A percentile compares a stretch with the other conserved stretches of the same genome.
phyloP scores from a whole-genome alignment of 2,329 filamentous ascomycete species.

The Colletotrichum endophyticum region DNA sequence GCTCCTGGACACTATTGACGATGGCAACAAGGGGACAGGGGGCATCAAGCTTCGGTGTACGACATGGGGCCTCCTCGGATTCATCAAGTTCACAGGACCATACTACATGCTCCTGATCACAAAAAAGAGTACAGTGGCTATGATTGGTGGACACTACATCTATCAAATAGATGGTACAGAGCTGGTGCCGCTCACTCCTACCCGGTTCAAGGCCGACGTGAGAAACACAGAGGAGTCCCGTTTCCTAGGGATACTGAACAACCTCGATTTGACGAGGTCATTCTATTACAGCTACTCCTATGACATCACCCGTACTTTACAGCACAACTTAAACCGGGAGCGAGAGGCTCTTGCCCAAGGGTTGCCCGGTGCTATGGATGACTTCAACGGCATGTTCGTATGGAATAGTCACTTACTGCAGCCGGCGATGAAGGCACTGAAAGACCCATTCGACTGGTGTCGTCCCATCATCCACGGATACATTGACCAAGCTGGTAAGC shows the following conservation, averaged over 20 bases:
- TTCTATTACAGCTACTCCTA: constrained; percentile 99
- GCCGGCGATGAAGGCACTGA: constrained; percentile 72
- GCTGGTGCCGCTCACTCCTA: constrained; percentile 82
- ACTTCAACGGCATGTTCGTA: constrained; percentile 95
- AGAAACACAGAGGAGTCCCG: constrained; percentile 86
- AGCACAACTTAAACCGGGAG: constrained; percentile 88
- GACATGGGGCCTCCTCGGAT: constrained; percentile 92
- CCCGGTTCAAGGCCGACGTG: constrained; percentile 77
- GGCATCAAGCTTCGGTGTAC: constrained; percentile 89
- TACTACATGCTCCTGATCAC: constrained; percentile 98
- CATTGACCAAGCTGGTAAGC: constrained; percentile 80
- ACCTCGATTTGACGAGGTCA: constrained; percentile 85
- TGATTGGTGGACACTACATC: constrained; percentile 94
- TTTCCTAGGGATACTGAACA: constrained; percentile 87
- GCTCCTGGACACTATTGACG: constrained; percentile 91
- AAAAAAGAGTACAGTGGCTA: constrained; percentile 93
- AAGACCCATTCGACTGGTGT: constrained; percentile 93
- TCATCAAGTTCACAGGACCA: constrained; percentile 92
- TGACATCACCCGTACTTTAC: constrained; percentile 89
- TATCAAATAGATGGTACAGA: constrained; percentile 96
- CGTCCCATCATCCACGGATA: constrained; percentile 95
- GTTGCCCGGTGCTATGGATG: constrained; percentile 52
- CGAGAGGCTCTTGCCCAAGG: constrained; percentile 73
- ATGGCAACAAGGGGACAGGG: constrained; percentile 90
- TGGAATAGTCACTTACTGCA: constrained; percentile 93